Evolutionary conservation across 2,329 filamentous ascomycete genomes (phyloP).

Genomic region (Fusarium nurragi): DNA sequence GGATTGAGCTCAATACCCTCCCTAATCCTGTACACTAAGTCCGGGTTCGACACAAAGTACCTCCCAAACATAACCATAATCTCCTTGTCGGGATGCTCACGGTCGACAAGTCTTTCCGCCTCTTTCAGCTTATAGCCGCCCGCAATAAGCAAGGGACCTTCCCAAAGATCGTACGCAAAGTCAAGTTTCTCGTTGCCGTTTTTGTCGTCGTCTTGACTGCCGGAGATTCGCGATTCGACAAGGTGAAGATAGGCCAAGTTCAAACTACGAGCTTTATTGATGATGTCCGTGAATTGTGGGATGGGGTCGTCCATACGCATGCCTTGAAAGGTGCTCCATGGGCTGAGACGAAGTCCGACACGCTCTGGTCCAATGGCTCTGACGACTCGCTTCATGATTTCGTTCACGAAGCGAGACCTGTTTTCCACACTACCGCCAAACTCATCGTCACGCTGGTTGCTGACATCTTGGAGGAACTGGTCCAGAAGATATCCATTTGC

Average conservation of each 20-base stretch:
- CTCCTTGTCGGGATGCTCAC: slow-evolving; percentile 44
- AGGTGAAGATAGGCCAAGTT: slow-evolving; percentile 70
- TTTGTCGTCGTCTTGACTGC: slow-evolving; percentile 49
- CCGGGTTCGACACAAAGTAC: slow-evolving; percentile 46
- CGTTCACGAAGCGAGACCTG: slow-evolving; percentile 61
- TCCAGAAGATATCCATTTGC: slow-evolving; percentile 71
- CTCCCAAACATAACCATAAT: slow-evolving; percentile 50
- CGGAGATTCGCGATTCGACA: slow-evolving; percentile 65
- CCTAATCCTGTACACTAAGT: slow-evolving; percentile 41
- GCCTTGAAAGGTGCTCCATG: slow-evolving; percentile 68
- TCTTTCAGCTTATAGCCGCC: slow-evolving; percentile 46
- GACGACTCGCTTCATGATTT: slow-evolving; percentile 55
- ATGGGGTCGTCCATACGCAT: slow-evolving; percentile 71
- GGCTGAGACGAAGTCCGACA: slow-evolving; percentile 66
- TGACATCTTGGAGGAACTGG: slow-evolving; percentile 64
- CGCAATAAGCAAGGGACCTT: slow-evolving; percentile 47
- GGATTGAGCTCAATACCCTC: slow-evolving; percentile 40
- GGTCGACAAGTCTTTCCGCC: slow-evolving; percentile 45
- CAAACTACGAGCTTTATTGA: slow-evolving; percentile 59
- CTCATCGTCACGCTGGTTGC: slow-evolving; percentile 60
- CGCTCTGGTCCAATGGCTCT: slow-evolving; percentile 59
- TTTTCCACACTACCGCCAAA: slow-evolving; percentile 65
- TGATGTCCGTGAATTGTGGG: slow-evolving; percentile 70
- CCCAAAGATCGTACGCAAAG: slow-evolving; percentile 50
- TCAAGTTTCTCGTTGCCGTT: slow-evolving; percentile 47